Evolutionary conservation across 441 rosid genomes (phyloP), one percentile per base, ranked within the genome.

Genomic region (Lepidium campestre): DNA sequence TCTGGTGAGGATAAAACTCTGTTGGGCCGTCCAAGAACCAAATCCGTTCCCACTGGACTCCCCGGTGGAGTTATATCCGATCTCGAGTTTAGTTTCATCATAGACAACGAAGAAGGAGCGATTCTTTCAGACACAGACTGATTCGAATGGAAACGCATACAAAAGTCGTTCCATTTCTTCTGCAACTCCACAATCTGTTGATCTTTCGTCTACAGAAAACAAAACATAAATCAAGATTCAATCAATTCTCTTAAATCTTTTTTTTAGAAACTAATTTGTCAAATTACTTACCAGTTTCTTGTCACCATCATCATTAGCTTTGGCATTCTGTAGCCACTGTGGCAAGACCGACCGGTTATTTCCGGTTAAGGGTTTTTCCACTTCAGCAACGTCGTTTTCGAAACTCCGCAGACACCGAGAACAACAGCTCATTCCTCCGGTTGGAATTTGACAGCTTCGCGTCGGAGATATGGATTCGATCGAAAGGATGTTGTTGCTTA

Each of bases 41-140:
- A 79, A 37, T 93, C 96, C 7, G 99, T 93, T 71, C 82, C 77
- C 44, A 93, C 93, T 4, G 96, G 97, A 79, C 97, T 89, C 67
- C 79, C 77, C 0, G 88, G 91, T 20, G 86, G 89, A 68, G 83
- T 73, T 54, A 56, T 50, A 15, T 74, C 60, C 29, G 70, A 47
- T 67, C 72, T 78, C 18, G 82, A 59, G 72, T 77, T 85, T 62
- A 75, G 15, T 71, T 73, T 66, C 57, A 52, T 11, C 74, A 77
- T 32, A 13, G 86, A 70, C 71, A 81, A 62, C 20, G 82, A 72
- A 1, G 79, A 50, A 17, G 86, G 79, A 39, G 79, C 34, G 4
- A 57, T 70, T 76, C 81, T 82, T 66, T 84, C 88, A 0, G 58
- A 66, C 20, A 39, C 0, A 62, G 72, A 40, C 12, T 68, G 86